Conservation (phyloP, 306 rosid genomes). For the Vigna mungo region DNA sequence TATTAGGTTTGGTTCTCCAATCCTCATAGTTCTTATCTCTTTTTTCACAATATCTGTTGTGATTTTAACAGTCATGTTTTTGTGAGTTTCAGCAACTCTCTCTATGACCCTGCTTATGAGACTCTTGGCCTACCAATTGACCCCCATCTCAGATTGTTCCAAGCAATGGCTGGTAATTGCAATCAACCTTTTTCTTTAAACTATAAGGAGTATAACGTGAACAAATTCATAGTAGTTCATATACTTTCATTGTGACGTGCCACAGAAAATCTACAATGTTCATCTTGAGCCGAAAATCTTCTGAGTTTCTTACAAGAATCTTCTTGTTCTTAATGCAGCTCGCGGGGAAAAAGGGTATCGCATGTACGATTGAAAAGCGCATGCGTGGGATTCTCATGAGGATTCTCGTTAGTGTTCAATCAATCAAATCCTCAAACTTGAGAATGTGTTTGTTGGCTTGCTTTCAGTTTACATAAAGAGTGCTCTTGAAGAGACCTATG, state of each 20-base stretch:
- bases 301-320: not conserved
- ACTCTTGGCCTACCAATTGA: slow-evolving; percentile 1
- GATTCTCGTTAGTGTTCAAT: not conserved
- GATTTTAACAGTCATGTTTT: slow-evolving; percentile 4
- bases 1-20: not conserved
- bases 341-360: not conserved
- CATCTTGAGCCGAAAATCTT: not conserved
- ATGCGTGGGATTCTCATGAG: not conserved
- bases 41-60: not conserved
- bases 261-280: not conserved
- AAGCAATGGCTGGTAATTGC: not conserved
- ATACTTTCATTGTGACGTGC: not conserved
- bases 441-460: not conserved
- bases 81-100: not conserved
- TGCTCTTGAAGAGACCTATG: not conserved
- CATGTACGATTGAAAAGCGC: not conserved
- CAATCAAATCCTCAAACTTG: not conserved
- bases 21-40: not conserved
- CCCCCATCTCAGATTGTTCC: slow-evolving; percentile 16
- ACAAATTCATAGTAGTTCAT: not conserved
- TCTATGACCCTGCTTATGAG: slow-evolving; percentile 18
- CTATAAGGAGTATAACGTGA: not conserved
- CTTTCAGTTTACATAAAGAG: not conserved
- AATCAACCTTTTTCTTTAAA: not conserved
- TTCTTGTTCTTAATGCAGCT: not conserved